Percentiles rank a stretch among this genome's conserved stretches.
phyloP scores from a whole-genome alignment of 116 monocot species.

The Posidonia oceanica region DNA sequence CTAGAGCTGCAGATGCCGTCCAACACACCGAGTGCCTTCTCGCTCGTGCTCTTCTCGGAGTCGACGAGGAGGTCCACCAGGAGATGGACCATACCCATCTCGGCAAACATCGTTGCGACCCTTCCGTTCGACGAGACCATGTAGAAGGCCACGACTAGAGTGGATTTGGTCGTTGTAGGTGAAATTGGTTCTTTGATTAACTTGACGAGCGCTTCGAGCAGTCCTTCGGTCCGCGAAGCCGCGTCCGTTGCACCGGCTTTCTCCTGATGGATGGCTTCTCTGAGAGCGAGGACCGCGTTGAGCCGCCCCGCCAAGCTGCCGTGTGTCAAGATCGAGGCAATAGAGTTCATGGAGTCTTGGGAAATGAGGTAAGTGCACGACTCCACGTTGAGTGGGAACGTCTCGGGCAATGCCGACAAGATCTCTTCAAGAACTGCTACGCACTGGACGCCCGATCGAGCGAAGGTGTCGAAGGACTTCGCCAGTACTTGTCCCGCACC shows the following conservation, averaged over 20 bases:
- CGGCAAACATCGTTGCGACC: slow-evolving; percentile 20
- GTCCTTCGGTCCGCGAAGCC: slow-evolving; percentile 15
- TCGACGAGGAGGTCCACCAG: slow-evolving; percentile 42
- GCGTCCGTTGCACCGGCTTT: background rate
- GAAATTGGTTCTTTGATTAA: slow-evolving; percentile 39
- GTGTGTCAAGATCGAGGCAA: slow-evolving; percentile 3
- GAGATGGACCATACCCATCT: slow-evolving; percentile 19
- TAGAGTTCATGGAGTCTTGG: slow-evolving; percentile 1
- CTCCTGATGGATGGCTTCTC: slow-evolving; percentile 3
- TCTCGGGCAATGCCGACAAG: slow-evolving; percentile 17
- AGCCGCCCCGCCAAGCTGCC: slow-evolving; percentile 9
- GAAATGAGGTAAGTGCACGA: background rate
- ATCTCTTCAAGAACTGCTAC: slow-evolving; percentile 24
- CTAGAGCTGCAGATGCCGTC: slow-evolving; percentile 13
- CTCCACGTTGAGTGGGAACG: slow-evolving; percentile 32
- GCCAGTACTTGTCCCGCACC: slow-evolving; percentile 22
- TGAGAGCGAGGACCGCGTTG: slow-evolving; percentile 11
- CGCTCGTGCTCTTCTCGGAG: slow-evolving; percentile 32
- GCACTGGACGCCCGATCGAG: background rate
- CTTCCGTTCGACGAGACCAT: slow-evolving; percentile 9
- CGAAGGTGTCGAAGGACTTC: slow-evolving; percentile 13
- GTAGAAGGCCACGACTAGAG: slow-evolving; percentile 27
- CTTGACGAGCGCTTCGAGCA: slow-evolving; percentile 24
- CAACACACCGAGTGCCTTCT: slow-evolving; percentile 32
- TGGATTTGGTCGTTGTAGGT: slow-evolving; percentile 34